These are phyloP conservation scores for Fomitopsis schrenkii DNA, from an alignment of 1,284 basidiomycete species.

Conservation along the genomic window DNA sequence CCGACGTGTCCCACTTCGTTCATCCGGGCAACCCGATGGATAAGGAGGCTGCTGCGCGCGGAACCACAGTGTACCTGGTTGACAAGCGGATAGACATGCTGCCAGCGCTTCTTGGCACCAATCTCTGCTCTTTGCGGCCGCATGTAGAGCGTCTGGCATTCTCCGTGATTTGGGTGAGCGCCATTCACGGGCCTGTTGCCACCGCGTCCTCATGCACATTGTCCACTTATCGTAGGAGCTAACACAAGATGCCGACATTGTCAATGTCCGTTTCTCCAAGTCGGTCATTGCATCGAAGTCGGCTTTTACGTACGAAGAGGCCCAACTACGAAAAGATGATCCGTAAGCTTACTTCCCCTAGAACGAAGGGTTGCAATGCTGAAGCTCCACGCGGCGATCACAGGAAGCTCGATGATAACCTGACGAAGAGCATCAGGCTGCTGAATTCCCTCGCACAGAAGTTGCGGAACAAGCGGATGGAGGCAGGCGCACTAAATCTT, in stretches of 20 bases:
- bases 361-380: background rate
- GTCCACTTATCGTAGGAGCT: conserved; percentile 60
- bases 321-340: conserved; percentile 93
- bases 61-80: conserved; percentile 97
- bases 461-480: conserved; percentile 85
- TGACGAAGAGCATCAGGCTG: conserved; percentile 88
- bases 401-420: conserved; percentile 74
- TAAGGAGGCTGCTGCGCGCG: conserved; percentile 89
- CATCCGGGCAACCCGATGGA: conserved; percentile 96
- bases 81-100: conserved; percentile 99
- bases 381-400: background rate
- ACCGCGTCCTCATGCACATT: background rate
- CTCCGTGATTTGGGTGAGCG: conserved; percentile 89
- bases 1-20: conserved; percentile 98
- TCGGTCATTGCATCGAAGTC: conserved; percentile 96
- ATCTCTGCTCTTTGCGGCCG: conserved; percentile 91
- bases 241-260: conserved; percentile 82
- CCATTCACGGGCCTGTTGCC: background rate
- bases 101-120: conserved; percentile 91
- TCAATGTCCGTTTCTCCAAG: conserved; percentile 90
- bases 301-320: conserved; percentile 97
- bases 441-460: conserved; percentile 88
- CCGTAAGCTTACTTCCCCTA: conserved; percentile 44
- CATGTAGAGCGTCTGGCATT: conserved; percentile 95
- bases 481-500: conserved; percentile 92